These are phyloP conservation scores for Gastrolobium bilobum DNA, from an alignment of 306 rosid species.

Conservation along the genomic window DNA sequence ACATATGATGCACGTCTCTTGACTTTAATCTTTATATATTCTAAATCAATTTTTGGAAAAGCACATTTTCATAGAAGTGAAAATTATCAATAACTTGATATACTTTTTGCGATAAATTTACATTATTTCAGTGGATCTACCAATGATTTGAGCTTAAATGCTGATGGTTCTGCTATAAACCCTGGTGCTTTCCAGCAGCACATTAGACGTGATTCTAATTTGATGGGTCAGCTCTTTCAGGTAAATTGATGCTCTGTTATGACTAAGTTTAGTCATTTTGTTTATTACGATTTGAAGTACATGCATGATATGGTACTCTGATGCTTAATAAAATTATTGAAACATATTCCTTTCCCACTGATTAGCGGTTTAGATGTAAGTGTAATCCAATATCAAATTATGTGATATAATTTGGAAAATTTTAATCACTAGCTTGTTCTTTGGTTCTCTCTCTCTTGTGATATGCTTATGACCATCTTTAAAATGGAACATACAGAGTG, in stretches of 20 bases:
- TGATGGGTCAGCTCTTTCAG: slow-evolving; percentile 83
- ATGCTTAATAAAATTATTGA: slow-evolving; percentile 23
- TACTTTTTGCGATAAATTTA: slow-evolving; percentile 20
- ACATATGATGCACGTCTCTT: slow-evolving; percentile 2
- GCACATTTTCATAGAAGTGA: background rate
- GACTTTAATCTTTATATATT: background rate
- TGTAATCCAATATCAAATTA: slow-evolving; percentile 38
- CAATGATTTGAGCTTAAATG: slow-evolving; percentile 72
- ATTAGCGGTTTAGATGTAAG: slow-evolving; percentile 36
- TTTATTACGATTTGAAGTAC: slow-evolving; percentile 34
- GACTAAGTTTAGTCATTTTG: slow-evolving; percentile 7
- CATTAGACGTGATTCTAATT: slow-evolving; percentile 73
- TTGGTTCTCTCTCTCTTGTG: slow-evolving; percentile 30
- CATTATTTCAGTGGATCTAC: slow-evolving; percentile 71
- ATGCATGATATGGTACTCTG: slow-evolving; percentile 5
- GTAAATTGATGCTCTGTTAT: slow-evolving; percentile 51
- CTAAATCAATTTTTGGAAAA: slow-evolving; percentile 5
- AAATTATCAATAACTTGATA: slow-evolving; percentile 19
- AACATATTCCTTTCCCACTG: slow-evolving; percentile 30
- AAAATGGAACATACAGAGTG: slow-evolving; percentile 61
- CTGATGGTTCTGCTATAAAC: slow-evolving; percentile 92
- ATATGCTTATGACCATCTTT: slow-evolving; percentile 38
- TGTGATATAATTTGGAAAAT: slow-evolving; percentile 21
- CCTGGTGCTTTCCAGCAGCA: slow-evolving; percentile 95
- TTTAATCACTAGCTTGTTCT: slow-evolving; percentile 27